Evolutionary conservation across 192 early-diverging fungal species (phyloP).

Genomic region (Chytriomyces confervae): DNA sequence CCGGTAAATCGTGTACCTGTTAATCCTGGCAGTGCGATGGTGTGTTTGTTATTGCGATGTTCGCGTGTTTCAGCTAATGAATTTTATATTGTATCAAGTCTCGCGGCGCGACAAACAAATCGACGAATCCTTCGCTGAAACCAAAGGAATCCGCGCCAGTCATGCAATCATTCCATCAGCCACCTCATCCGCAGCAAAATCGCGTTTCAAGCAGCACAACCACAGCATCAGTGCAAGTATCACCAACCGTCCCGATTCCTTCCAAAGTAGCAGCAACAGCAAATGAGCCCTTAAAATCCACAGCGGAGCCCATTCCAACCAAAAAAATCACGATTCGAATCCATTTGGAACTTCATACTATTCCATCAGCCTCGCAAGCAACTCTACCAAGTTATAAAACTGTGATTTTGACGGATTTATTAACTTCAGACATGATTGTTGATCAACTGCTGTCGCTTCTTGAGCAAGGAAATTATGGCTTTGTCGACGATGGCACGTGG

Average conservation of each 20-base stretch:
- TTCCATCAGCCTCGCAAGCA: not conserved
- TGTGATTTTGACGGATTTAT: conserved; percentile 74
- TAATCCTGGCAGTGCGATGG: not conserved
- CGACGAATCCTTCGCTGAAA: not conserved
- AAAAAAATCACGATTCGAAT: conserved; percentile 79
- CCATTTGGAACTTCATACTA: conserved; percentile 76
- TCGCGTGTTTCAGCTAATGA: not conserved
- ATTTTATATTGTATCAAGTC: not conserved
- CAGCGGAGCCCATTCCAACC: not conserved
- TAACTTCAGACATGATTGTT: conserved; percentile 75
- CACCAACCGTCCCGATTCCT: not conserved
- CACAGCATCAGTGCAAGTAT: not conserved
- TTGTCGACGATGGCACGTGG: conserved; percentile 56
- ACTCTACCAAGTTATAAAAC: conserved; percentile 62
- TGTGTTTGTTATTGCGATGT: not conserved
- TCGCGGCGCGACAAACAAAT: not conserved
- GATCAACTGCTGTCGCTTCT: conserved; percentile 61
- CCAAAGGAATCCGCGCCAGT: not conserved
- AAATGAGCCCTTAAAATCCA: not conserved
- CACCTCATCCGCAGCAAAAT: not conserved
- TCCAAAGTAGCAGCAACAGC: not conserved
- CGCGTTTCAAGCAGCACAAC: not conserved
- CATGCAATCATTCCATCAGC: not conserved
- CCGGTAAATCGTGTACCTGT: not conserved
- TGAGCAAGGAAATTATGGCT: conserved; percentile 57